phyloP scores from a whole-genome alignment of 2,329 filamentous ascomycete genomes.

The Aspergillus sp. region DNA sequence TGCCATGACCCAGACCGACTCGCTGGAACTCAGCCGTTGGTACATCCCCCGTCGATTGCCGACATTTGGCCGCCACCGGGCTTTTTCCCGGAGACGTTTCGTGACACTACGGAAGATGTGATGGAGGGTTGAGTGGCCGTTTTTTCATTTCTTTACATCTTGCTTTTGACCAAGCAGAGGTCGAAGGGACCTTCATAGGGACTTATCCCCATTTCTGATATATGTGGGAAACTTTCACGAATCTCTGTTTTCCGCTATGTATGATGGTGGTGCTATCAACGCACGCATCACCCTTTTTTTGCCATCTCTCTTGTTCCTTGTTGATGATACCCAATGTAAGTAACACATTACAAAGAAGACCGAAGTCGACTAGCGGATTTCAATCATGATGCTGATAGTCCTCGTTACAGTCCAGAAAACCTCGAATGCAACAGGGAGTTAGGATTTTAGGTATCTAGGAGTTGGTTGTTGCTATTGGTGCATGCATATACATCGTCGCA shows the following conservation, averaged over 20 bases:
- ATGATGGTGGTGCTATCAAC: background rate
- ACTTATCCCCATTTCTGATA: background rate
- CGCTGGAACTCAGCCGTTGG: constrained; percentile 37
- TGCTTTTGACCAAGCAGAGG: background rate
- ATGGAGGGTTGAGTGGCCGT: constrained; percentile 23
- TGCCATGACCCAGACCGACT: constrained; percentile 49
- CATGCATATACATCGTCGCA: background rate
- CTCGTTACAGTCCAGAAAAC: background rate
- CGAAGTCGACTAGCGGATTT: background rate
- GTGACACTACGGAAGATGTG: constrained; percentile 26
- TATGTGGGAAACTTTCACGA: background rate
- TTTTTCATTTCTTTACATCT: background rate
- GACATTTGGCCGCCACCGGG: constrained; percentile 48
- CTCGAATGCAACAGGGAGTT: constrained; percentile 1
- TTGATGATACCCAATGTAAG: constrained; percentile 6
- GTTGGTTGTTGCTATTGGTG: background rate
- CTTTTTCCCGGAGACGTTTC: constrained; percentile 46
- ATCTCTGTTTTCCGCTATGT: background rate
- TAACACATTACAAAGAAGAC: background rate
- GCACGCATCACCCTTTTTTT: background rate
- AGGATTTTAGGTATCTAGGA: background rate
- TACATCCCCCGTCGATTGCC: constrained; percentile 43
- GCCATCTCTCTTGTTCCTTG: background rate
- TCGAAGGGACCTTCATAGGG: background rate
- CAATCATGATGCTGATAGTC: background rate